phyloP scores from a whole-genome alignment of 2,329 filamentous ascomycete species.

The Fusarium robinianum region DNA sequence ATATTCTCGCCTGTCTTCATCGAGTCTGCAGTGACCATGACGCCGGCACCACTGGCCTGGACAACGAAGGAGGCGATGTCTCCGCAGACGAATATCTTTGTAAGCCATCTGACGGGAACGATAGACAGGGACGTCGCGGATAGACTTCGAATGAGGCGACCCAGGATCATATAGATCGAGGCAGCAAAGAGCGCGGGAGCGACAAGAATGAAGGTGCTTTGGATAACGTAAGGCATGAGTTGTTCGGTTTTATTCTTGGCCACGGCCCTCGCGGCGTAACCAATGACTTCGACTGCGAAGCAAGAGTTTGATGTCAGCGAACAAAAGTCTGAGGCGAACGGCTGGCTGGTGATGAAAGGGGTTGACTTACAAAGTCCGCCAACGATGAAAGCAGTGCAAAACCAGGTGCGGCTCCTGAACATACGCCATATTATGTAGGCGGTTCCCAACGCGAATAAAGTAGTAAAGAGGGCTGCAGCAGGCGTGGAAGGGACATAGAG shows the following conservation, averaged over 20 bases:
- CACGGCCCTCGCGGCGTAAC: conserved; percentile 43
- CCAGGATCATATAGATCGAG: conserved; percentile 51
- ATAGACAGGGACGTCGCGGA: conserved; percentile 28
- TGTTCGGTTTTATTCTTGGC: conserved; percentile 42
- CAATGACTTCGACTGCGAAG: conserved; percentile 41
- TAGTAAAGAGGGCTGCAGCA: conserved; percentile 2
- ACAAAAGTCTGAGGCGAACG: too few species aligned
- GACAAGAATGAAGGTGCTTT: conserved; percentile 47
- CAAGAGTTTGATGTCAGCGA: too few species aligned
- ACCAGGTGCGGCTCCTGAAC: conserved; percentile 3
- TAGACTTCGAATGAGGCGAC: conserved; percentile 42
- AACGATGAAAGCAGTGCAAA: conserved; percentile 3
- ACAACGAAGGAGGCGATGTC: conserved; percentile 39
- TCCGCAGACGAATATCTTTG: conserved; percentile 39
- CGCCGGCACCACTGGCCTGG: conserved; percentile 38
- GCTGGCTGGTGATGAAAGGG: not conserved
- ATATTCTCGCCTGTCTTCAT: conserved; percentile 48
- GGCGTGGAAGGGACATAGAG: conserved; percentile 5
- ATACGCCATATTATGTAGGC: conserved; percentile 3
- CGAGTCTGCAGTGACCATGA: conserved; percentile 32
- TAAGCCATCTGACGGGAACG: conserved; percentile 34
- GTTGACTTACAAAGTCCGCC: not conserved
- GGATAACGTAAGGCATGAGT: conserved; percentile 46
- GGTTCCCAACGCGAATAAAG: conserved; percentile 1
- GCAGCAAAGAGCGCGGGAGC: conserved; percentile 52